Conservation (phyloP, 345 rosid species). For the Crucihimalaya himalaica region DNA sequence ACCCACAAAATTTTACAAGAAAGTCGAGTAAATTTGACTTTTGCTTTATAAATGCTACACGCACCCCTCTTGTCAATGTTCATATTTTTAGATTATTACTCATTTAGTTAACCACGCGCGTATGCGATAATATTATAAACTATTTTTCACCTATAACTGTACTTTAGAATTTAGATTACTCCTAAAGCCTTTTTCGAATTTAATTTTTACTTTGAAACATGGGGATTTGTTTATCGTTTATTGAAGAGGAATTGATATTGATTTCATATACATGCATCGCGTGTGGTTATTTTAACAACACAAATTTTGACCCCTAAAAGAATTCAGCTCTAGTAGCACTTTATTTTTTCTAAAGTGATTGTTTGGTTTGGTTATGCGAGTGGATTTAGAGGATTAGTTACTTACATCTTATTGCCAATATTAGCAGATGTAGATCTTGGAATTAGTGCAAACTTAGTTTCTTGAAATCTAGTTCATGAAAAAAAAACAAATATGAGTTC, state of each 20-base stretch:
- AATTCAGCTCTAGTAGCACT: neutral
- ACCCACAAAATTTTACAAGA: constrained; percentile 41
- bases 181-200: neutral
- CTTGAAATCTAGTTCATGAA: neutral
- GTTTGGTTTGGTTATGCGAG: neutral
- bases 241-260: constrained; percentile 4
- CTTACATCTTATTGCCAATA: neutral
- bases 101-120: neutral
- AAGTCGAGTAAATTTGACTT: constrained; percentile 49
- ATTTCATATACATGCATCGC: neutral
- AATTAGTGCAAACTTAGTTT: neutral
- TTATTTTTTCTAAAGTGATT: neutral
- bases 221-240: constrained; percentile 16
- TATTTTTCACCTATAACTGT: constrained; percentile 17
- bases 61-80: constrained; percentile 12
- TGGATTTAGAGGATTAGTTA: neutral
- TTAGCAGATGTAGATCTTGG: neutral
- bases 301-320: neutral
- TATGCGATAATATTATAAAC: constrained; percentile 14
- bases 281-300: constrained; percentile 4
- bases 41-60: constrained; percentile 40
- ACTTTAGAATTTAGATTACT: constrained; percentile 1
- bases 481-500: neutral
- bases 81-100: constrained; percentile 15
- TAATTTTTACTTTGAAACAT: constrained; percentile 6